phyloP scores from a whole-genome alignment of 495 filamentous ascomycete species.

The Friedmanniomyces endolithicus region DNA sequence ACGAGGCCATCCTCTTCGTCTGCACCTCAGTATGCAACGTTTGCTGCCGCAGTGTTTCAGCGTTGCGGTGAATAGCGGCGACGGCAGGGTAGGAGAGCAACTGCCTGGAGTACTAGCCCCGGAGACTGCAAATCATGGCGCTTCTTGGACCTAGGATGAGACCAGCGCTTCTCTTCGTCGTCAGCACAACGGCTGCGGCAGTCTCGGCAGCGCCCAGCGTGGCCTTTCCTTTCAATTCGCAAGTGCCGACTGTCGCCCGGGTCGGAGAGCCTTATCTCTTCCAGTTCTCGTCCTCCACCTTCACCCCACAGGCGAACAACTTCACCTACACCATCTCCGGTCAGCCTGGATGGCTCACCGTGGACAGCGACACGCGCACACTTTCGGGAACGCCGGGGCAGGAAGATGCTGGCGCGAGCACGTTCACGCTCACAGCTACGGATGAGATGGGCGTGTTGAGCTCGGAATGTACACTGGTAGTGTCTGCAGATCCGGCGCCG shows the following conservation, averaged over 20 bases:
- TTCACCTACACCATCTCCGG: conserved; percentile 51
- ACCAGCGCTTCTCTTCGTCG: background rate
- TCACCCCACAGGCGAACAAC: conserved; percentile 39
- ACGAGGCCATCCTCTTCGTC: background rate
- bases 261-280: conserved; percentile 52
- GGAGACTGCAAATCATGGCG: background rate
- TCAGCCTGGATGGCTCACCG: conserved; percentile 54
- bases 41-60: background rate
- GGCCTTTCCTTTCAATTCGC: conserved; percentile 61
- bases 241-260: conserved; percentile 64
- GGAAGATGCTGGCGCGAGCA: conserved; percentile 41
- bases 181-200: background rate
- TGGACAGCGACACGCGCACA: conserved; percentile 49
- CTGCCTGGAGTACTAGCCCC: background rate
- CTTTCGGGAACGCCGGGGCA: conserved; percentile 53
- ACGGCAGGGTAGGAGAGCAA: background rate
- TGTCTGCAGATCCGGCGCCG: conserved; percentile 19
- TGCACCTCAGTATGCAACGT: background rate
- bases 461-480: conserved; percentile 24
- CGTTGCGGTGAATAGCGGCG: background rate
- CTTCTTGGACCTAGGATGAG: background rate
- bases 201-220: conserved; percentile 22
- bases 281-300: conserved; percentile 55
- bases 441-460: conserved; percentile 19
- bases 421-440: conserved; percentile 34